Base-by-base conservation (phyloP, 1,284 basidiomycete genomes). In the Leccinum olivaceoglutinosum region DNA sequence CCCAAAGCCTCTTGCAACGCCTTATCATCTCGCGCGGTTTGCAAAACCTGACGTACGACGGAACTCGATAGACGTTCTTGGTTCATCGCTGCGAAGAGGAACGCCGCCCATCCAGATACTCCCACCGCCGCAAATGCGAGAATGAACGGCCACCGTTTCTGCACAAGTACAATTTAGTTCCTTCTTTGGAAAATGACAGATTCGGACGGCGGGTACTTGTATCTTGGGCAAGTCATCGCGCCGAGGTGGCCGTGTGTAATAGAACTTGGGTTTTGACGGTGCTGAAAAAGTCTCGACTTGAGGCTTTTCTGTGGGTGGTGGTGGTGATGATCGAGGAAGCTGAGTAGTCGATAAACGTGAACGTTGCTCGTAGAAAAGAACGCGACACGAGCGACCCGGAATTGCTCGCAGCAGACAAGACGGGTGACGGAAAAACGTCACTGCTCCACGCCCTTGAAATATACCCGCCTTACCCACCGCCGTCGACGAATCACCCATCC, bases 11-110 rank as follows among this genome's bases (percentile, higher is more conserved):
- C 82, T 56, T 75, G 76, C 63, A 90, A 68, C 62, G 80, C 79
- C 10, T 77, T 68, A 65, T 82, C 81, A 16, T 81, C 80, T 63
- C 82, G 81, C 36, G 90, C 73, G 10, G 83, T 83, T 59, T 81
- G 80, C 73, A 89, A 74, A 61, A 92, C 79, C 66, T 85, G 86
- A 60, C 84, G 82, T 63, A 88, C 84, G 55, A 91, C 85, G 5
- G 90, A 92, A 67, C 85, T 88, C n/a, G 88, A 84, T 29, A 91
- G 79, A 68, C 85, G 87, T 71, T 92, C 90, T 70, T 89, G 85
- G 76, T 92, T 92, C 63, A 86, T 87, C 9, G 85, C 85, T 67
- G 84, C 86, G 34, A 81, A 79, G 67, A 90, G 80, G 73, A 92
- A 92, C 4, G 78, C 79, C 12, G 76, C 83, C 90, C 90, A 92